These are phyloP conservation scores for Candida berthetii DNA, from an alignment of 805 yeast genomes.

Conservation along the genomic window DNA sequence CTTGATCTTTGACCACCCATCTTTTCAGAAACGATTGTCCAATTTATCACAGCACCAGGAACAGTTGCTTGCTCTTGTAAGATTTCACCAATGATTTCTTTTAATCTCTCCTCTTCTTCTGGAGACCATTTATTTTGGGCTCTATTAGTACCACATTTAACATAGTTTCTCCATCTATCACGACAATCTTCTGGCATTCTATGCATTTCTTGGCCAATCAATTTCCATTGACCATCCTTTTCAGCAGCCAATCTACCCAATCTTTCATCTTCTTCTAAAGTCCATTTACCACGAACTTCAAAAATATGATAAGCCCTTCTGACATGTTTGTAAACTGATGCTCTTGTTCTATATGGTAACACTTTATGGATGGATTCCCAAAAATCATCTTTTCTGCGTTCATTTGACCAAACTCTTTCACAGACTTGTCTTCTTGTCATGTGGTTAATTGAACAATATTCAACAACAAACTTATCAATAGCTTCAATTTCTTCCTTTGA, in stretches of 20 bases:
- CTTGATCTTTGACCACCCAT: constrained; percentile 89
- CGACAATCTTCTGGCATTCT: constrained; percentile 98
- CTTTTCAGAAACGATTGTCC: constrained; percentile 87
- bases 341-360: constrained; percentile 79
- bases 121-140: constrained; percentile 74
- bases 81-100: constrained; percentile 46
- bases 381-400: constrained; percentile 78
- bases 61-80: constrained; percentile 27
- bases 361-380: constrained; percentile 83
- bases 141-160: constrained; percentile 81
- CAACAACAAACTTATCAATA: constrained; percentile 65
- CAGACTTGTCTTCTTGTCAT: constrained; percentile 67
- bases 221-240: constrained; percentile 83
- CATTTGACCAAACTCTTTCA: constrained; percentile 82
- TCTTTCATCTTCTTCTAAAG: constrained; percentile 67
- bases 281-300: constrained; percentile 88
- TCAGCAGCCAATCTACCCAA: constrained; percentile 57
- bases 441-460: constrained; percentile 58
- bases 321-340: constrained; percentile 89
- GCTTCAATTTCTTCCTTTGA: constrained; percentile 61
- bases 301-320: constrained; percentile 85
- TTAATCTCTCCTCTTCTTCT: constrained; percentile 62
- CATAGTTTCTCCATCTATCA: constrained; percentile 93
- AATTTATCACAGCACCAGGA: constrained; percentile 52
- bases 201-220: constrained; percentile 70